A percentile compares a stretch with the other conserved stretches of the same genome.
Conservation (phyloP, 257 asterid genomes). For the Craterostigma plantagineum region DNA sequence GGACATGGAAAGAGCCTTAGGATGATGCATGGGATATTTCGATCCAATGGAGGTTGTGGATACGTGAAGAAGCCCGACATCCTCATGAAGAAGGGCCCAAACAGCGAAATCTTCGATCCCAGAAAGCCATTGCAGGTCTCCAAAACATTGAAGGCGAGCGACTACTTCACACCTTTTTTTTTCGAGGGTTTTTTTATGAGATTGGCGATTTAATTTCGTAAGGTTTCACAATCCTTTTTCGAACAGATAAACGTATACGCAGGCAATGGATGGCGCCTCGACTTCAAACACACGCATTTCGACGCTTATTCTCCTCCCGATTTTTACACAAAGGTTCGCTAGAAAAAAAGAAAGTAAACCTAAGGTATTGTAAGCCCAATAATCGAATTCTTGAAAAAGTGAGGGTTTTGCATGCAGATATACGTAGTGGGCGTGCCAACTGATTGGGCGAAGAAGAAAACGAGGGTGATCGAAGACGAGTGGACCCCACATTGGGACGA, state of each 20-base stretch:
- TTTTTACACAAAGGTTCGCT: constrained; percentile 91
- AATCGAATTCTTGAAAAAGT: neutral
- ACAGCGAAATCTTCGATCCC: constrained; percentile 53
- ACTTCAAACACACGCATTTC: constrained; percentile 89
- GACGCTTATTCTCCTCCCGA: constrained; percentile 91
- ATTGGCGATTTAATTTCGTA: no score
- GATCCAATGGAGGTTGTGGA: constrained; percentile 82
- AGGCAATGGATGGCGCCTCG: constrained; percentile 96
- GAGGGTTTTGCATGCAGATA: constrained; percentile 20
- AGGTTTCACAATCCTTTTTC: constrained; percentile 1
- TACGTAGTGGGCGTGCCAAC: constrained; percentile 54
- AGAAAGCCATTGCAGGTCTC: constrained; percentile 47
- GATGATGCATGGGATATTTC: constrained; percentile 93
- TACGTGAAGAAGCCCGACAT: constrained; percentile 62
- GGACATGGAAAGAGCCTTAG: constrained; percentile 85
- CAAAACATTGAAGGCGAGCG: constrained; percentile 62
- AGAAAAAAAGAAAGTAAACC: constrained; percentile 2
- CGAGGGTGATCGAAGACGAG: constrained; percentile 72
- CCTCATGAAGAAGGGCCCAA: constrained; percentile 37
- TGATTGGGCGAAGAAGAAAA: constrained; percentile 52
- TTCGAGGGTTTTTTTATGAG: no score
- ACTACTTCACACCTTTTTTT: no score
- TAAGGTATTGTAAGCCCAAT: no score
- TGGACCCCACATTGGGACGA: constrained; percentile 94
- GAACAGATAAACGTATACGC: constrained; percentile 54